A percentile compares a stretch with the other conserved stretches of the same genome.
These are phyloP conservation scores for Candida taoyuanica DNA, from an alignment of 805 yeast species.

Conservation along the genomic window DNA sequence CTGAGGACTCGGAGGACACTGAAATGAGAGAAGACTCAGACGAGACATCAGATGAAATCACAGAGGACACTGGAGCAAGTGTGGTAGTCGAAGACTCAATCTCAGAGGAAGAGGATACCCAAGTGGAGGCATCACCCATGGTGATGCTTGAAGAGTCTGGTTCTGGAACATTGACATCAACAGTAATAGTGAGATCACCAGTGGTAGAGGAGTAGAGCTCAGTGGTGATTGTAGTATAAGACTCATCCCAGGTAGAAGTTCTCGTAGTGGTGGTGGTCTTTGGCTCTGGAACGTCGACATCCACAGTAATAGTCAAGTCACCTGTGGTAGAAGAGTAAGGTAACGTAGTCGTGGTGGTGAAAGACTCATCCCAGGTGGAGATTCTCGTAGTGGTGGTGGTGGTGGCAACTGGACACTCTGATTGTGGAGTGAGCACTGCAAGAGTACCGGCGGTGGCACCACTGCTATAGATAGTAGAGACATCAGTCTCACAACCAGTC, in stretches of 20 bases:
- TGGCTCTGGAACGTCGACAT: slow-evolving; percentile 6
- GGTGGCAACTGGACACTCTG: slow-evolving; percentile 8
- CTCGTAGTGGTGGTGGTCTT: slow-evolving; percentile 10
- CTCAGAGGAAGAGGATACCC: background rate
- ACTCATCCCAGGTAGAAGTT: slow-evolving; percentile 5
- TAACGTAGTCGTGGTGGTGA: slow-evolving; percentile 1
- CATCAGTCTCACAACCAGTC: slow-evolving; percentile 18
- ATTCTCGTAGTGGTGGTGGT: slow-evolving; percentile 5
- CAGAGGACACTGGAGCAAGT: background rate
- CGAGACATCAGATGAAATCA: background rate
- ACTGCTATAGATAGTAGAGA: slow-evolving; percentile 14
- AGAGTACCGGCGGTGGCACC: slow-evolving; percentile 18
- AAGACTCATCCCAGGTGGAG: background rate
- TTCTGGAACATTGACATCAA: slow-evolving; percentile 4
- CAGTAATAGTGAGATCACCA: slow-evolving; percentile 10
- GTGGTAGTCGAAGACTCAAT: background rate
- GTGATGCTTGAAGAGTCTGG: background rate
- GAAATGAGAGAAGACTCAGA: background rate
- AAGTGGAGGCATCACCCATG: background rate
- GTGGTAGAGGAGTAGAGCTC: slow-evolving; percentile 6
- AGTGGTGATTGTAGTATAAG: slow-evolving; percentile 10
- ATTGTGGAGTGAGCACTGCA: slow-evolving; percentile 16
- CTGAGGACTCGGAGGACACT: too few species aligned
- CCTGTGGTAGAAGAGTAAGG: slow-evolving; percentile 16
- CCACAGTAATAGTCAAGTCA: slow-evolving; percentile 15